Base-by-base conservation (phyloP, 2,329 filamentous ascomycete species). In the Talaromyces pinophilus region DNA sequence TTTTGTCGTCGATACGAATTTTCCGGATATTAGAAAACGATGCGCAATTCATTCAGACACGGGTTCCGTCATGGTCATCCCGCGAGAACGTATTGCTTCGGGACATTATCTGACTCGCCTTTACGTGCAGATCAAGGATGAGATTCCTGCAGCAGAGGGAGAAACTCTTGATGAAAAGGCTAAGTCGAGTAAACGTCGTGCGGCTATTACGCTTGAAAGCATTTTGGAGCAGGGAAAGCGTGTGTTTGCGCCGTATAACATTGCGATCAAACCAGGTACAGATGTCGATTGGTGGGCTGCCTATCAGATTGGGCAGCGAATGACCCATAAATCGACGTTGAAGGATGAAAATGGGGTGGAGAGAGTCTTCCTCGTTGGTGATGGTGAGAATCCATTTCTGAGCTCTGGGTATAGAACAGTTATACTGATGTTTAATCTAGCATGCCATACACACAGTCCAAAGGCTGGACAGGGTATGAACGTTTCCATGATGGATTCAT, bases 11-110 rank as follows among this genome's bases (percentile, higher is more conserved):
- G 83, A 86, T 73, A 92, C 90, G 0, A 84, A 92, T 72, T 92
- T 92, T 70, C 90, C 90, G 0, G 90, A 94, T 73, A 91, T 93
- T 72, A 89, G 91, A 83, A 89, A 90, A 84, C 90, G 91, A 81
- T 91, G 88, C 71, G 91, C 89, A 0, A 91, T 93, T 67, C 90
- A 92, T 75, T 92, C 90, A 3, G 83, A 87, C 55, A 82, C 89
- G 66, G 90, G 91, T 1, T 92, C 90, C 19, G 88, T 93, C 73
- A 91, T 93, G 87, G 88, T 93, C 4, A 93, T 94, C 66, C 91
- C 91, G 0, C 84, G 90, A 28, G 90, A 92, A 75, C 82, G 82
- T 1, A 84, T 85, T 64, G 79, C 78, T 30, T 79, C 86, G 64
- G 86, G 88, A 67, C 86, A 91, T 78, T 89, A 91, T 60, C 84